Evolutionary conservation across 768 basidiomycete species (phyloP).

Genomic region (Harrya chromipes): DNA sequence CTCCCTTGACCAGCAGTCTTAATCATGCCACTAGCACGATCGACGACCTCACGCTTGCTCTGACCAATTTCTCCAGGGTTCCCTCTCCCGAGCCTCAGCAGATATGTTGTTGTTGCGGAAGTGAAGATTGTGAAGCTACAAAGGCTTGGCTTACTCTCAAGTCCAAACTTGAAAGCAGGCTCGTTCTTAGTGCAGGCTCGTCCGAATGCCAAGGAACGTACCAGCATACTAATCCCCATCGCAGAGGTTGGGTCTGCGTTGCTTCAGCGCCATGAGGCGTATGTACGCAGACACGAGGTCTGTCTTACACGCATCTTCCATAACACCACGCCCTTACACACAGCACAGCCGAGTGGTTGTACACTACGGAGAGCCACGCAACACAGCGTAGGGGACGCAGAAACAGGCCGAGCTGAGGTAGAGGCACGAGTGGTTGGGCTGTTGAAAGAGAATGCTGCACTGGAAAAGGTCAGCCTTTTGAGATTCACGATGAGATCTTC

Average conservation of each 20-base stretch:
- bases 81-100: constrained; percentile 68
- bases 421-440: constrained; percentile 35
- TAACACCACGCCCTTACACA: constrained; percentile 8
- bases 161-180: constrained; percentile 67
- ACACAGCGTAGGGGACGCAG: constrained; percentile 8
- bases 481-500: neutral
- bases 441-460: constrained; percentile 54
- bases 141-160: constrained; percentile 63
- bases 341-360: constrained; percentile 16
- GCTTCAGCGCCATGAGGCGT: constrained; percentile 82
- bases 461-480: constrained; percentile 41
- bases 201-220: constrained; percentile 11
- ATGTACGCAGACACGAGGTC: constrained; percentile 71
- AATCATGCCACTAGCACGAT: constrained; percentile 59
- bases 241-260: constrained; percentile 89
- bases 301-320: constrained; percentile 20
- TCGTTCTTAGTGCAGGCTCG: constrained; percentile 86
- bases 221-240: constrained; percentile 4
- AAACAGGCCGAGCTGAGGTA: constrained; percentile 21
- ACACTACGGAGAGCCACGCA: constrained; percentile 13
- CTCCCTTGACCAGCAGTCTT: constrained; percentile 49
- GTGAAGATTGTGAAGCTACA: constrained; percentile 62
- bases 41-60: constrained; percentile 74
- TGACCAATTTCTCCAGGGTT: constrained; percentile 68
- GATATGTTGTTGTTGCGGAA: constrained; percentile 62